Conservation (phyloP, 352 stramenopile genomes). For the Globisporangium orthogonon region DNA sequence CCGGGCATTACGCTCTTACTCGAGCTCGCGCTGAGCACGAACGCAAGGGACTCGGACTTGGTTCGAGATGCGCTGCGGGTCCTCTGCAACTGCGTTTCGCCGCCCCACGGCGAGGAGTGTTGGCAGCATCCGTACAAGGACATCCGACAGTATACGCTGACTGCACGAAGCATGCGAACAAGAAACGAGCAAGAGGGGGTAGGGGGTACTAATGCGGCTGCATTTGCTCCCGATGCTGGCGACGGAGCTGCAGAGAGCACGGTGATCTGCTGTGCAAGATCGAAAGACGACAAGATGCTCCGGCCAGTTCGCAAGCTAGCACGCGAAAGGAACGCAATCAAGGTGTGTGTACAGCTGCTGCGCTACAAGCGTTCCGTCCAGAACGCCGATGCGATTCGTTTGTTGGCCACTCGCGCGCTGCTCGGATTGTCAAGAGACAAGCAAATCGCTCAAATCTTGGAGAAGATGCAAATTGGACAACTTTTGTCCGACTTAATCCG, state of each 20-base stretch:
- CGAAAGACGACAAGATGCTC: conserved; percentile 60
- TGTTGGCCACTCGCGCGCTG: conserved; percentile 76
- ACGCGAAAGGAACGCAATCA: conserved; percentile 77
- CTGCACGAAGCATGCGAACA: conserved; percentile 58
- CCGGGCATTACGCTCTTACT: conserved; percentile 66
- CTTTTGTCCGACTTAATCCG: conserved; percentile 85
- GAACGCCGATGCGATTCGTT: conserved; percentile 79
- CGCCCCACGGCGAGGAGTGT: conserved; percentile 69
- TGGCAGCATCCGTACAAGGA: conserved; percentile 85
- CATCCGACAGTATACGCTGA: conserved; percentile 74
- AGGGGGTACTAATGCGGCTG: background rate
- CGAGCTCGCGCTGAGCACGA: conserved; percentile 70
- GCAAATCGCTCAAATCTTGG: conserved; percentile 86
- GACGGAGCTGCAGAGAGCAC: conserved; percentile 13
- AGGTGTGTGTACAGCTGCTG: conserved; percentile 84
- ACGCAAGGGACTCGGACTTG: conserved; percentile 62
- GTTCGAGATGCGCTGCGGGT: conserved; percentile 68
- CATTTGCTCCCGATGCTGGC: background rate
- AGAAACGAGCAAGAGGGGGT: conserved; percentile 21
- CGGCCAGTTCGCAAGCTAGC: conserved; percentile 68
- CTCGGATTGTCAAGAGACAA: conserved; percentile 79
- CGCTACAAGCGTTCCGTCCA: conserved; percentile 85
- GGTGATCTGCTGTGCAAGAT: conserved; percentile 42
- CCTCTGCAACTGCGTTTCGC: conserved; percentile 81
- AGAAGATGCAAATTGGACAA: conserved; percentile 88